Base-by-base conservation (phyloP, 306 rosid genomes). In the Prunus kanzakura region DNA sequence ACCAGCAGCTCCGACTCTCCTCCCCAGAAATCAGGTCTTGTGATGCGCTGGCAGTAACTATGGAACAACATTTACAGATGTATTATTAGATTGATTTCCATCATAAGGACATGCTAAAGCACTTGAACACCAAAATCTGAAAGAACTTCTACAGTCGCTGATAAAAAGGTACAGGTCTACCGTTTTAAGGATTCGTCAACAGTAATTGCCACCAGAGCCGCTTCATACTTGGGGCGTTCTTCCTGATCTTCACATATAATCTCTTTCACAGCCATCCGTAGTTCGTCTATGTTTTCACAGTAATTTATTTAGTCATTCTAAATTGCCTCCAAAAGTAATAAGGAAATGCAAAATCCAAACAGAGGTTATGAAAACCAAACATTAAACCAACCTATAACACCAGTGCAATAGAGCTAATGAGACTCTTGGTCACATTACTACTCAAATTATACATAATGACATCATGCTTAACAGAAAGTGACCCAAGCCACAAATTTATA, bases 1-100 rank as follows among this genome's bases (percentile, higher is more conserved):
- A 95, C 99, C 97, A 95, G 81, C 50, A 92, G 86, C 86, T 90
- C 99, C 1, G 97, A 92, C 79, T 95, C 99, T 81, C 99, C 97
- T 79, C 97, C 97, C 99, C 97, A 95, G 88, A 95, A 95, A 83
- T 95, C 92, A 52, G 96, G 90, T 66, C 84, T 81, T 46, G 9
- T 84, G 81, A 95, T 89, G 76, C 97, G 89, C 75, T 88, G 91
- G 88, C 99, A 95, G 86, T 92, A 95, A 72, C 97, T 95, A 80
- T 61, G 80, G 43, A 81, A 77, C 67, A 23, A 75, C 58, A 79
- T 19, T 73, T 51, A 60, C 68, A 66, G 73, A 79, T 18, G 22
- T 29, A 50, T 67, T 41, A 54, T 66, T 41, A 67, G 64, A 69
- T 57, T 35, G 63, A 30, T n/a, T 46, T 23, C 43, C 71, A 62